Conservation (phyloP, 768 basidiomycete genomes). For the Russula brevipes region DNA sequence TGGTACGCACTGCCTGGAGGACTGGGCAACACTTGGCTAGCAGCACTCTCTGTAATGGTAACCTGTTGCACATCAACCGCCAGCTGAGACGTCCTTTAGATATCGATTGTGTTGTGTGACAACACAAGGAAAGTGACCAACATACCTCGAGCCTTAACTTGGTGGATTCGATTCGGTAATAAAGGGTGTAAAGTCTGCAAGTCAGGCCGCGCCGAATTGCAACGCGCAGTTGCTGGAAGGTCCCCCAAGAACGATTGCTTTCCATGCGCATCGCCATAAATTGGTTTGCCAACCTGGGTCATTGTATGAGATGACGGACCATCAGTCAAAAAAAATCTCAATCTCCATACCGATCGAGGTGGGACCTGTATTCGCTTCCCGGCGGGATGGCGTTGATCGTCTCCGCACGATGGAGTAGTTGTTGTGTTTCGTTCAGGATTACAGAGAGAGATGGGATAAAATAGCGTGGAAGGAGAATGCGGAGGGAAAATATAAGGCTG, state of each 20-base stretch:
- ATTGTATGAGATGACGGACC: not conserved
- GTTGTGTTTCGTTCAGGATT: not conserved
- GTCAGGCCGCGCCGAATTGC: not conserved
- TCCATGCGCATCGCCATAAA: not conserved
- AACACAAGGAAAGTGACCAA: not conserved
- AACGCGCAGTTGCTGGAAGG: slow-evolving; percentile 2
- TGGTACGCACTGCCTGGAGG: not conserved
- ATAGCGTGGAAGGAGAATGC: not conserved
- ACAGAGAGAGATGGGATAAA: not conserved
- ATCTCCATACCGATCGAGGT: not conserved
- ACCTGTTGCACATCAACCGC: not conserved
- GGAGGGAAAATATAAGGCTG: not conserved
- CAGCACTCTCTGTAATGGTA: not conserved
- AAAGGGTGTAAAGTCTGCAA: not conserved
- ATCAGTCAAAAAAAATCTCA: not conserved
- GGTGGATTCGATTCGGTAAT: not conserved
- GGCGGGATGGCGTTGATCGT: not conserved
- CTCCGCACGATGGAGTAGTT: not conserved
- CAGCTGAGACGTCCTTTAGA: not conserved
- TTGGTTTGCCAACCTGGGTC: not conserved
- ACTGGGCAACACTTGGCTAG: not conserved
- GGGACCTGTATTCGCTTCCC: not conserved
- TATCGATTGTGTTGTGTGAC: too few relatives aligned
- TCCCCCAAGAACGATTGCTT: not conserved
- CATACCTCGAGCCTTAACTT: not conserved